Conservation (phyloP, 2,329 filamentous ascomycete species). For the Colletotrichum sp. region DNA sequence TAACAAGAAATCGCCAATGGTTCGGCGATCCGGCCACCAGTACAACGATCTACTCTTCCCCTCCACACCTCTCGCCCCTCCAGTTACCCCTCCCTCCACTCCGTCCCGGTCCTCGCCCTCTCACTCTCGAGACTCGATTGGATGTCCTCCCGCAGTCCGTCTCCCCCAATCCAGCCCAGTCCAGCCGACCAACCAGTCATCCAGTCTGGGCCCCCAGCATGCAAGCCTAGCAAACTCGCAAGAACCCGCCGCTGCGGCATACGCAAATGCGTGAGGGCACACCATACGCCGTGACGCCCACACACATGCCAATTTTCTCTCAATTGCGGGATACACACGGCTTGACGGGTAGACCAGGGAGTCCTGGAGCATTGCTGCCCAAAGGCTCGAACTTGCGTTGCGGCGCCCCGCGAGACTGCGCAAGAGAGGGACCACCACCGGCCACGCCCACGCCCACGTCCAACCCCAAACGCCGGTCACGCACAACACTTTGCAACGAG, state of each 20-base stretch:
- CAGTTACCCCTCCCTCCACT: constrained; percentile 1
- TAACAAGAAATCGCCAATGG: background rate
- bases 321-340: background rate
- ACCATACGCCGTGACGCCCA: background rate
- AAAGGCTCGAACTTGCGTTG: constrained; percentile 9
- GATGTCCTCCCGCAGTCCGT: background rate
- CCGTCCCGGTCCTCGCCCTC: background rate
- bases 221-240: background rate
- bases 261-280: constrained; percentile 7
- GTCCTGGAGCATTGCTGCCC: constrained; percentile 24
- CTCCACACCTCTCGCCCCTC: background rate
- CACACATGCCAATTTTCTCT: background rate
- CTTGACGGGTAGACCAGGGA: constrained; percentile 9
- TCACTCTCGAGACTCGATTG: background rate
- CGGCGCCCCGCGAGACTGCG: constrained; percentile 21
- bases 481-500: background rate
- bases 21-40: background rate
- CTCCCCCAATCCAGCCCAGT: constrained; percentile 7
- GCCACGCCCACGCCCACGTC: background rate
- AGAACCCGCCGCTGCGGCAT: background rate
- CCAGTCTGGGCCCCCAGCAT: background rate
- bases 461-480: constrained; percentile 5
- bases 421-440: constrained; percentile 4
- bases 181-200: constrained; percentile 14
- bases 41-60: background rate